Evolutionary conservation across 2,329 filamentous ascomycete species (phyloP), one percentile per base, ranked within the genome.

Genomic region (Fusarium scirpi): DNA sequence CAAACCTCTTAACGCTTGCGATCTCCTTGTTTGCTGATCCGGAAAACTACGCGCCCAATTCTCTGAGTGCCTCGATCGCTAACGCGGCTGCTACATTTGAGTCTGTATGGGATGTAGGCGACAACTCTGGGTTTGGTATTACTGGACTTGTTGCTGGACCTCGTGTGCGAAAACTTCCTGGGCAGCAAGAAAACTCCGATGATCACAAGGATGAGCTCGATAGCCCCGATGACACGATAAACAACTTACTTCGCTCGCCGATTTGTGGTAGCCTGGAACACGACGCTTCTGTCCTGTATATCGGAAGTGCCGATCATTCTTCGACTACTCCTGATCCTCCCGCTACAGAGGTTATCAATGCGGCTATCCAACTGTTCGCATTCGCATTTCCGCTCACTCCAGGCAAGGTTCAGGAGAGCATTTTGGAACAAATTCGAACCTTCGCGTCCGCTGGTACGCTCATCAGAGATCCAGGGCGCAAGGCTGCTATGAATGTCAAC

Each of bases 41-140:
- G 0, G 94, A 97, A 62, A 94, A 93, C 74, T 97, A 97, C 77
- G 90, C 90, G 0, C 91, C 93, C 18, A 95, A 90, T 74, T 95
- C 94, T 3, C 80, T 98, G 49, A 97, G 95, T 76, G 92, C 93
- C 16, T 94, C 94, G 0, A 98, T 99, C 75, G 95, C 95, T 20
- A 96, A 91, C 71, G 93, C 94, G 18, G 93, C 94, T 2, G 94
- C 93, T 8, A 92, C 90, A 5, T 98, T 98, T 76, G 96, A 99
- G 75, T 94, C 90, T 1, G 89, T 99, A 41, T 99, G 96, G 96
- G 95, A 98, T 68, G 89, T 97, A 9, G 92, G 91, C 11, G 96
- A 99, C 78, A 98, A 98, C 76, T 94, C 91, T 74, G 95, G 94
- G 2, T 98, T 97, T 79, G 96, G 97, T 5, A 91, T 99, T 18